Percentiles rank a stretch among this genome's conserved stretches.
phyloP scores from a whole-genome alignment of 257 asterid species.

The Forsythia suspensa region DNA sequence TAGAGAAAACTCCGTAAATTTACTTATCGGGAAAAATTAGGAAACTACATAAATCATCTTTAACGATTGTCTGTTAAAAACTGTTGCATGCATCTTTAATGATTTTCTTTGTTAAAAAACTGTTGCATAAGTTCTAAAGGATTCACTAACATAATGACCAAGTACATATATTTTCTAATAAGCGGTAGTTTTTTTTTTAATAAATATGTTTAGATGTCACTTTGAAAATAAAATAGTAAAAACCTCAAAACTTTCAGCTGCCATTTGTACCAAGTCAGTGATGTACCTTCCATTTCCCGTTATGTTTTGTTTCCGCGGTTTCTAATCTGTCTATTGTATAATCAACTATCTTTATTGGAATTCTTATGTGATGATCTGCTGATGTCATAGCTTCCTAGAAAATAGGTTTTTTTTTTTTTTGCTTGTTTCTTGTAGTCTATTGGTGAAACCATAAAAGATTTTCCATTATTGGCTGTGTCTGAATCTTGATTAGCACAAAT shows the following conservation, averaged over 20 bases:
- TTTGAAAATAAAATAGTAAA: neutral
- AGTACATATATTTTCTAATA: neutral
- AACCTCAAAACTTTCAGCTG: neutral
- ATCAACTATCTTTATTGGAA: neutral
- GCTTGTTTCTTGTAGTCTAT: neutral
- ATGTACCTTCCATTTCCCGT: no score
- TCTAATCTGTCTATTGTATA: neutral
- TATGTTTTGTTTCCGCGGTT: neutral
- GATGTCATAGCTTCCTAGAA: neutral
- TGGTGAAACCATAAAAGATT: neutral
- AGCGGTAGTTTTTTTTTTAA: neutral
- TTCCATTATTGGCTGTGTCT: neutral
- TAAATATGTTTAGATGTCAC: neutral
- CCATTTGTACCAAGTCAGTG: neutral
- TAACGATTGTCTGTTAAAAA: neutral
- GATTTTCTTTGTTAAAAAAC: neutral
- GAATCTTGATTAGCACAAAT: no score
- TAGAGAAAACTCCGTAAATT: neutral
- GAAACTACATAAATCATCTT: neutral
- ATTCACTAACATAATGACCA: neutral
- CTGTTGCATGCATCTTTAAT: neutral
- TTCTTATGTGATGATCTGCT: neutral
- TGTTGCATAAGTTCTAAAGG: neutral
- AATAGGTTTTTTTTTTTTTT: neutral
- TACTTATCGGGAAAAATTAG: neutral